phyloP scores from a whole-genome alignment of 1,284 basidiomycete species.

The Mycena sp. region DNA sequence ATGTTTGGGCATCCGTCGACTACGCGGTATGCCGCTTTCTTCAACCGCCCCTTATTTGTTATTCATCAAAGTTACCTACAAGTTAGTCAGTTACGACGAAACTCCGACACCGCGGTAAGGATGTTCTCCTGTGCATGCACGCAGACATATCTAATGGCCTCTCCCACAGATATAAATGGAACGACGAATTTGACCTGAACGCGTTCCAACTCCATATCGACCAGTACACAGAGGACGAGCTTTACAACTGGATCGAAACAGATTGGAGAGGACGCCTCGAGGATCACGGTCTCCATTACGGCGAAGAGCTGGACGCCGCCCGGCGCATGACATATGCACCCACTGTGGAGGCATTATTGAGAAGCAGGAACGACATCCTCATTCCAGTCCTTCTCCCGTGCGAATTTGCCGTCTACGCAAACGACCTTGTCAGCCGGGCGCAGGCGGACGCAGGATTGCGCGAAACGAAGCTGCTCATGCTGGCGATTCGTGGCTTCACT shows the following conservation, averaged over 20 bases:
- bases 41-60: too few species aligned
- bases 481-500: background rate
- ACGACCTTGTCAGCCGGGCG: constrained; percentile 19
- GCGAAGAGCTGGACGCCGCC: background rate
- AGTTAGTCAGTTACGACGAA: background rate
- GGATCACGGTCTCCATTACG: background rate
- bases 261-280: background rate
- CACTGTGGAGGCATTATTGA: constrained; percentile 19
- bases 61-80: too few species aligned
- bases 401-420: constrained; percentile 26
- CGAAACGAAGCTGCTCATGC: background rate
- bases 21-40: too few species aligned
- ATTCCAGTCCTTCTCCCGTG: constrained; percentile 23
- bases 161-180: constrained; percentile 30
- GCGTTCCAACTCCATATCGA: constrained; percentile 15
- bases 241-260: background rate
- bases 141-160: background rate
- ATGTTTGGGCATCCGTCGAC: constrained; percentile 22
- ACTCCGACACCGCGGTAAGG: background rate
- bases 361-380: constrained; percentile 16
- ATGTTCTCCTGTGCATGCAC: too few species aligned
- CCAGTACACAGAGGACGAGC: constrained; percentile 15
- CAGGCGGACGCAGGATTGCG: constrained; percentile 10
- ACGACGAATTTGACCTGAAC: constrained; percentile 17
- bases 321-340: constrained; percentile 19